phyloP scores from a whole-genome alignment of 768 basidiomycete species.

The Cyclocybe aegerita region DNA sequence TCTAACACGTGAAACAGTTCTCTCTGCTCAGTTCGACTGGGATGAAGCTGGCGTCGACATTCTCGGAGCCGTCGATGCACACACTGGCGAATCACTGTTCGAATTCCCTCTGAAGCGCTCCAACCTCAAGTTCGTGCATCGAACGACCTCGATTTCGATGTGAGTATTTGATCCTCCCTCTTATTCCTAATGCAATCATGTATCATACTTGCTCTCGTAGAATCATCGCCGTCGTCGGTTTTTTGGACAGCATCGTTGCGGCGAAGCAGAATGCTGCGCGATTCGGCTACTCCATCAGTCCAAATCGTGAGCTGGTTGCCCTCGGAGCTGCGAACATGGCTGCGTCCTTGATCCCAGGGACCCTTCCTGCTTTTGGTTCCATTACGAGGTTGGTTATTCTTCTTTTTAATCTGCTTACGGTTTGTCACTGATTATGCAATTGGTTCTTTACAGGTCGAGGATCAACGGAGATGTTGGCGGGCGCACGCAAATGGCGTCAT shows the following conservation, averaged over 20 bases:
- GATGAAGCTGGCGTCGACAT: constrained; percentile 79
- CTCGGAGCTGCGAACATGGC: constrained; percentile 82
- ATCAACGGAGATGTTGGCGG: constrained; percentile 90
- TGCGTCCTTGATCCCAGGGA: constrained; percentile 82
- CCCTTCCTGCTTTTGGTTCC: constrained; percentile 89
- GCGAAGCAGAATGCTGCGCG: constrained; percentile 89
- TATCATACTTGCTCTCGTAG: constrained; percentile 37
- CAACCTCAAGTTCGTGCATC: constrained; percentile 63
- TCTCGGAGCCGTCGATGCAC: constrained; percentile 74
- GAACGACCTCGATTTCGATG: constrained; percentile 87
- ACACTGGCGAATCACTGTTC: constrained; percentile 61
- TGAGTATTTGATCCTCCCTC: constrained; percentile 25
- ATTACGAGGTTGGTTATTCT: constrained; percentile 69
- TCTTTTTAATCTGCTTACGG: neutral
- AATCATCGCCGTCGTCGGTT: constrained; percentile 81
- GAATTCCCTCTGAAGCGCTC: constrained; percentile 66
- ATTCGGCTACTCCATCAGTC: constrained; percentile 86
- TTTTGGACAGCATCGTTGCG: constrained; percentile 92
- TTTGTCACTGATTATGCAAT: neutral
- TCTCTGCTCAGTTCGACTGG: constrained; percentile 73
- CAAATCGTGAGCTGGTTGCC: constrained; percentile 95
- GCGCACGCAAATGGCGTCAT: constrained; percentile 84
- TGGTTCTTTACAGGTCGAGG: constrained; percentile 51
- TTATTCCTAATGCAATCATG: too few relatives aligned
- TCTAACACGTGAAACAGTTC: constrained; percentile 39